Conservation (phyloP, 345 rosid genomes). For the Erodium maritimum region DNA sequence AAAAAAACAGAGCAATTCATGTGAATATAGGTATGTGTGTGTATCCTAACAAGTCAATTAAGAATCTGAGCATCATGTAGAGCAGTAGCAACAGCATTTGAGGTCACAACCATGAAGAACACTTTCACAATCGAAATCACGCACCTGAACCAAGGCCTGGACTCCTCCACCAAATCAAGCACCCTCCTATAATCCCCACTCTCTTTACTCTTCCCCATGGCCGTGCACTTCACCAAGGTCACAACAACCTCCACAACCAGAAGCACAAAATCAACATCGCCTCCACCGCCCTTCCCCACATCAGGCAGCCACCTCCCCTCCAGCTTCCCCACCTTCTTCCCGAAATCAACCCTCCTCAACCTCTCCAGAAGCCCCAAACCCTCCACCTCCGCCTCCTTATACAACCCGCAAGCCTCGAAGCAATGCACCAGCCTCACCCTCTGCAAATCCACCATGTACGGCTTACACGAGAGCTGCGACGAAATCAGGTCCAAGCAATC, state of each 20-base stretch:
- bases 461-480: constrained; percentile 59
- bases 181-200: constrained; percentile 24
- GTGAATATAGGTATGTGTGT: too few species aligned
- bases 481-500: constrained; percentile 52
- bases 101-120: not conserved
- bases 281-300: constrained; percentile 16
- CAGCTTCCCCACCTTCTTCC: constrained; percentile 6
- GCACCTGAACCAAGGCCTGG: constrained; percentile 59
- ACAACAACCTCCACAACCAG: constrained; percentile 48
- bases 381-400: constrained; percentile 29
- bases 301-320: constrained; percentile 22
- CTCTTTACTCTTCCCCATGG: constrained; percentile 30
- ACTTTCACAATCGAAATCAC: not conserved
- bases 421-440: constrained; percentile 37
- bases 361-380: constrained; percentile 42
- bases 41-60: too few species aligned
- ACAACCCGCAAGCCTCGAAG: constrained; percentile 41
- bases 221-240: constrained; percentile 37
- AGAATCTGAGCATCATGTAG: not conserved
- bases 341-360: constrained; percentile 23
- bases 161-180: constrained; percentile 48
- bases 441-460: constrained; percentile 41
- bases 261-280: constrained; percentile 40
- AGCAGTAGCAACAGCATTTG: not conserved
- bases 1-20: too few species aligned